Base-by-base conservation (phyloP, 495 filamentous ascomycete genomes). In the Niebla homalea region DNA sequence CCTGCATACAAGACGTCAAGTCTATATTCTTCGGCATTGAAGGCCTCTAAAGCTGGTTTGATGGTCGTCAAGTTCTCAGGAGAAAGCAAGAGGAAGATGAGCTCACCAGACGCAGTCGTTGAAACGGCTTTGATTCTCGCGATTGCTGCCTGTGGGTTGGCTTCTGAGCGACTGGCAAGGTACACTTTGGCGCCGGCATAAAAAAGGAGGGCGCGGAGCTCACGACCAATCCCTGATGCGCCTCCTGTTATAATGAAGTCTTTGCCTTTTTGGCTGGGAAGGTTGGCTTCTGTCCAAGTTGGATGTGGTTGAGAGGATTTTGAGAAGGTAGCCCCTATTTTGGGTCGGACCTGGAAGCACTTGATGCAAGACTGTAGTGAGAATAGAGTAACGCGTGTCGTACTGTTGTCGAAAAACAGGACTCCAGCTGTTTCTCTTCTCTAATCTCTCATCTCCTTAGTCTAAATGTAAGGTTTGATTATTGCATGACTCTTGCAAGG, bases 1-100 rank as follows among this genome's bases (percentile, higher is more conserved):
- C 64, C 75, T 10, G 74, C 74, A 59, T 77, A 57, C 18, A 78
- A 60, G 42, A 73, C 67, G 62, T 78, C 66, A 23, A 78, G 64
- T 4, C 63, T 52, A 2, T 46, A 29, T 51, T 77, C 71, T 36
- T 58, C 59, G 1, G 16, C 12, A n/a, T 65, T 43, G 58, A 78
- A 76, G 15, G 57, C 53, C 0, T 66, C 53, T 6, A 57, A 74
- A 20, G 66, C 55, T 5, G 48, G 23, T 48, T 71, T 72, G 56
- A 78, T 67, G 19, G 66, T 67, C 5, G 50, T 18, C 16, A 76
- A 56, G 55, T 77, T 71, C 19, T 54, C 54, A 12, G 77, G 63
- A 51, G 73, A 66, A 21, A 77, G 54, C 0, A 60, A 25, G 32
- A 78, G 59, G 52, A 62, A 69, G 20, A 64, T 60, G 4, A 78